Evolutionary conservation across 2,329 filamentous ascomycete species (phyloP), one percentile per base, ranked within the genome.

Genomic region (Penicillium expansum): DNA sequence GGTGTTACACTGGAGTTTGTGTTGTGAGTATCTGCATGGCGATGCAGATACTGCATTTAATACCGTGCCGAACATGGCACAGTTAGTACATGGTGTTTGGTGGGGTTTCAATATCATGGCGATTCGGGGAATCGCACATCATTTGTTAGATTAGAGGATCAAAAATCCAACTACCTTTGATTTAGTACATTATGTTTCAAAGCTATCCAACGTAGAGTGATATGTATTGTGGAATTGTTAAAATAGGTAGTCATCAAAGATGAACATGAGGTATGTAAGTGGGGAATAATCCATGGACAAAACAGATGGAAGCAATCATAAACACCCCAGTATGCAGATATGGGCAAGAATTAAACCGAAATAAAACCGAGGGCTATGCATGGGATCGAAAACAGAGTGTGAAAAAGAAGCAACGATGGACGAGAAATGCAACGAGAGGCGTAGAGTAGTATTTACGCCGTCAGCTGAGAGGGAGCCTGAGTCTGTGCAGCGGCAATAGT

Each of bases 321-420:
- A 49, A 55, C 52, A 55, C 52, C 52, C 32, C 52, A 43, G 22
- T 35, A 55, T 55, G 52, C 52, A 33, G 45, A 27, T 9, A 24
- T 16, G 18, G 42, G 8, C 16, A 27, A 51, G 16, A 16, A 53
- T 20, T 42, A 5, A 39, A 41, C 4, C 10, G 24, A 57, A 48
- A 48, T 42, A 18, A 20, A 27, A 56, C 45, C 48, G 13, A 52
- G 57, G 54, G 62, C 66, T 68, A 68, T 68, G 66, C 48, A 52
- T 44, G 20, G n/a, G 22, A 43, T 13, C 11, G 47, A n/a, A 24
- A 2, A 18, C 27, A 33, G 13, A 24, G 13, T n/a, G n/a, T 13
- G 29, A 18, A 35, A 35, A 37, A 22, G 6, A 18, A 44, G 39
- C 10, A 18, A 11, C 10, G 14, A 35, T n/a, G 14, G 27, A 43